Percentiles rank a stretch among this genome's conserved stretches.
Conservation (phyloP, 2,329 filamentous ascomycete species). For the Dothistroma pini region DNA sequence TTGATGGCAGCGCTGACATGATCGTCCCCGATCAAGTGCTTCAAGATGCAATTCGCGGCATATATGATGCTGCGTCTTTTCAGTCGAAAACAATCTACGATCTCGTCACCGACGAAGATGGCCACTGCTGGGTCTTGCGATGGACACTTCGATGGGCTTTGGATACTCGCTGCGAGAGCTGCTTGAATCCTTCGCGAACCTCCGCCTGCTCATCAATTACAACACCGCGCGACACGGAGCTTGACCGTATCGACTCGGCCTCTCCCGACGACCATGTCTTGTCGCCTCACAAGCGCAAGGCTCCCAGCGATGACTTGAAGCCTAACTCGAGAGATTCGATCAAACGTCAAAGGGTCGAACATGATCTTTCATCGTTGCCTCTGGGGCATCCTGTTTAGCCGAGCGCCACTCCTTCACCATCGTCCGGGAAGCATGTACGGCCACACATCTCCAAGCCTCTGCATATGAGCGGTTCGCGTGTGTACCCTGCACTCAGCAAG, state of each 20-base stretch:
- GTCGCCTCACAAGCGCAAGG: background rate
- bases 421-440: no score
- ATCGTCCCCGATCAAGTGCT: background rate
- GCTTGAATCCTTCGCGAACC: background rate
- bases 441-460: no score
- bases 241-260: background rate
- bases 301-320: background rate
- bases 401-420: no score
- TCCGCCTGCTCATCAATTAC: background rate
- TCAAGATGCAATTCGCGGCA: background rate
- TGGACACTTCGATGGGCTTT: background rate
- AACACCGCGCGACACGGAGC: background rate
- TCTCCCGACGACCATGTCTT: background rate
- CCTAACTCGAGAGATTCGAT: no score
- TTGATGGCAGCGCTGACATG: background rate
- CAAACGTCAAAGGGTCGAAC: no score
- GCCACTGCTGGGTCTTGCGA: background rate
- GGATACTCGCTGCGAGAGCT: background rate
- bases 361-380: no score
- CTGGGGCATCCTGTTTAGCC: no score
- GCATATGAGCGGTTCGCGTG: no score
- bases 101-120: background rate
- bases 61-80: background rate
- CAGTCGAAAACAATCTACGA: conserved; percentile 1
- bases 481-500: no score